Conservation (phyloP, 2,329 filamentous ascomycete genomes). For the Akanthomyces lecanii region DNA sequence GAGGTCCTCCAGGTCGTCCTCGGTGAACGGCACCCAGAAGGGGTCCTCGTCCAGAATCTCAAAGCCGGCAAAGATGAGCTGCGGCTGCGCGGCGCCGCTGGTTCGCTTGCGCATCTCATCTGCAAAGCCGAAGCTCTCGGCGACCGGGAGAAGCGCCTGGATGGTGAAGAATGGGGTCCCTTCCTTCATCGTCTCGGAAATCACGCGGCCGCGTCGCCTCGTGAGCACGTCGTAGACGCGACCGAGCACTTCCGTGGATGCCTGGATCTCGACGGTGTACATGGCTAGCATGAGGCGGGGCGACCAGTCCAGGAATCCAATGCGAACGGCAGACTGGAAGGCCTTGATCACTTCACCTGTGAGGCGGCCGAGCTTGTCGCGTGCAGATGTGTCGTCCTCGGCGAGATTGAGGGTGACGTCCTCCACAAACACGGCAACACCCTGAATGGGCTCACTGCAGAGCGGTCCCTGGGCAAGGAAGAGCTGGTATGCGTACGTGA, state of each 20-base stretch:
- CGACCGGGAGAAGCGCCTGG: conserved; percentile 79
- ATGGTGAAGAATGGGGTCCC: conserved; percentile 97
- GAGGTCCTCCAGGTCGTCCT: conserved; percentile 93
- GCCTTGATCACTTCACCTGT: conserved; percentile 93
- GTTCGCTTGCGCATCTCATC: conserved; percentile 97
- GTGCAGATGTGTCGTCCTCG: conserved; percentile 51
- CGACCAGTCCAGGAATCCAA: conserved; percentile 92
- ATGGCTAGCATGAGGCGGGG: conserved; percentile 93
- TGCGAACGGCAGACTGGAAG: conserved; percentile 75
- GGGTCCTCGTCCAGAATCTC: conserved; percentile 93
- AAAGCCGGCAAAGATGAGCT: conserved; percentile 89
- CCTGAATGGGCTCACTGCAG: conserved; percentile 89
- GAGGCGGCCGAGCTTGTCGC: conserved; percentile 69
- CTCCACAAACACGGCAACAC: conserved; percentile 86
- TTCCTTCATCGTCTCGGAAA: conserved; percentile 88
- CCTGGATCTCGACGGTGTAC: conserved; percentile 98
- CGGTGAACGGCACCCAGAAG: conserved; percentile 95
- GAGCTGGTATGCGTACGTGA: conserved; percentile 90
- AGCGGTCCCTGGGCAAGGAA: conserved; percentile 84
- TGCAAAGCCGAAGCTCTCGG: conserved; percentile 91
- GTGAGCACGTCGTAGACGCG: conserved; percentile 98
- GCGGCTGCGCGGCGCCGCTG: conserved; percentile 83
- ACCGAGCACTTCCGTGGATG: conserved; percentile 89
- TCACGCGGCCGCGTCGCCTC: conserved; percentile 80
- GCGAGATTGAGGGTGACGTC: conserved; percentile 61